Base-by-base conservation (phyloP, 2,329 filamentous ascomycete species). In the Microdochium bolleyi region DNA sequence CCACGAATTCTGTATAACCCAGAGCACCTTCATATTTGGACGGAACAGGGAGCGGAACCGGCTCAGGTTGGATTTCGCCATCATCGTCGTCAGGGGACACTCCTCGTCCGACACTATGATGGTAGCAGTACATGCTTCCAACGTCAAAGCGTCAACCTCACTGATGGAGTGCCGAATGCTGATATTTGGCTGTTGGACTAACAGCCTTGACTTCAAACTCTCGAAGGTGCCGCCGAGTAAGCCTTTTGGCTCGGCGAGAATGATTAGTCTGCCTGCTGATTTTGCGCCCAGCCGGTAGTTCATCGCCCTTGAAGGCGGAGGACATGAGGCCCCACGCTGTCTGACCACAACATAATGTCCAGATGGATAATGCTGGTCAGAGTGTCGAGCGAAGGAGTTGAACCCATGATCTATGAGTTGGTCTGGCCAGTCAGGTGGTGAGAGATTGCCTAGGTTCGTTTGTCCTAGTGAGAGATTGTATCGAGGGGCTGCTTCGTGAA, bases 1-100 rank as follows among this genome's bases (percentile, higher is more conserved):
- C 4, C 57, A 51, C 1, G 59, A 54, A 14, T 60, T 56, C 9
- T 52, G 48, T 0, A 62, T 64, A 19, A 64, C 49, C 65, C 65
- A 67, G 9, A 67, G 57, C 0, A 61, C 52, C 5, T 57, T 61
- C 51, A 30, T 27, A 14, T 30, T 30, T 5, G 48, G 48, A 3
- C 24, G 48, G 24, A 67, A 52, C 11, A 67, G 56, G 13, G 51
- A 54, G 14, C 57, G 58, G 2, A 67, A 54, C 24, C 24, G 48
- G 8, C 27, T 9, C 48, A 25, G 13, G 24, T 30, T 49, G 3
- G 7, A 13, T 30, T n/a, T 14, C 7, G 48, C 48, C 48, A 19
- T 49, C 48, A 30, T 49, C 8, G 11, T 30, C 3, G 3, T 8
- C 48, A 30, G 24, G 7, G 48, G 24, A 3, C 27, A 8, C 9